These are phyloP conservation scores for Fraxinus dipetala DNA, from an alignment of 305 asterid genomes.

Conservation along the genomic window DNA sequence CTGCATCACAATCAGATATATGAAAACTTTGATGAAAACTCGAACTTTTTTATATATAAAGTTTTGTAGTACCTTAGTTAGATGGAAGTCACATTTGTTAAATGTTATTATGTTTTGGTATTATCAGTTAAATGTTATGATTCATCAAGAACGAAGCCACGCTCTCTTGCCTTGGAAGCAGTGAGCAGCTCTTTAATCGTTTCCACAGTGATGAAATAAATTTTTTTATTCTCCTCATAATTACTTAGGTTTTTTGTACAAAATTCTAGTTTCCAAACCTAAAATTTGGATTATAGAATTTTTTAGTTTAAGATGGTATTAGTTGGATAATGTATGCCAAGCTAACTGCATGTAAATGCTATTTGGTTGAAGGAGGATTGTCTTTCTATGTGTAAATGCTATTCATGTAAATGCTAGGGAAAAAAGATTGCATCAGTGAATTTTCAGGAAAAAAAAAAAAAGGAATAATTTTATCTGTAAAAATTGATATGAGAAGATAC, in stretches of 20 bases:
- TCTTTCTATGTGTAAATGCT: neutral
- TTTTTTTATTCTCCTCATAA: neutral
- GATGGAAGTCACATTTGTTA: neutral
- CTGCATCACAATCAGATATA: constrained; percentile 40
- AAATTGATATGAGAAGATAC: neutral
- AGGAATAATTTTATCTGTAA: neutral
- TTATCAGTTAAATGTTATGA: neutral
- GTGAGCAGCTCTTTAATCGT: neutral
- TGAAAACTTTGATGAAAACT: neutral
- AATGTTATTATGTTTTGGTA: neutral
- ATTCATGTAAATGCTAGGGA: neutral
- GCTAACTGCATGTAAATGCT: neutral
- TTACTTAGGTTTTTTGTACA: neutral
- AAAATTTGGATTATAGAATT: neutral
- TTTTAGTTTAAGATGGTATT: neutral
- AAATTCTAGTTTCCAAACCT: neutral
- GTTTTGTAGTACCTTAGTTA: neutral
- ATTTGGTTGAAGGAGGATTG: neutral
- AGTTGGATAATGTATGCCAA: neutral
- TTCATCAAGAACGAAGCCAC: neutral
- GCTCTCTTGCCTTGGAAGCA: neutral
- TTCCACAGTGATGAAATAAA: neutral
- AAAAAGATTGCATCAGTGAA: neutral
- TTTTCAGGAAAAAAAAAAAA: neutral
- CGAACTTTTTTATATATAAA: neutral